These are phyloP conservation scores for Isoetes taiwanensis DNA, from an alignment of 75 land plant genomes.

Conservation along the genomic window DNA sequence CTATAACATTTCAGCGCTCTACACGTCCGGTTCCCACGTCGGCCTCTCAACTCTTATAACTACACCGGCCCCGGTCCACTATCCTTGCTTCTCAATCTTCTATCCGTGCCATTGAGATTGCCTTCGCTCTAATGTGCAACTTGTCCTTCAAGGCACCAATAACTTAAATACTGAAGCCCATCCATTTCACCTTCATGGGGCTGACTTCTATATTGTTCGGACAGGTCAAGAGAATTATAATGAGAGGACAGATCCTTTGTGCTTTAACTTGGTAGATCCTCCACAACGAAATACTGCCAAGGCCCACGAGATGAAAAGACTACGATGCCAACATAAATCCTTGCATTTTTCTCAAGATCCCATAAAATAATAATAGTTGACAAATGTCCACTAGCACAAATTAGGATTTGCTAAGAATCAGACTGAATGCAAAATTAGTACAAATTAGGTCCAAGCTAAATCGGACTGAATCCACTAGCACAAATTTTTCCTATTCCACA, in stretches of 20 bases:
- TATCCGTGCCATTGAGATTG: conserved; percentile 20
- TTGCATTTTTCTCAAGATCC: no score
- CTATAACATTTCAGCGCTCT: no score
- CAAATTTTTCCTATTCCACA: no score
- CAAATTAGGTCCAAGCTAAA: no score
- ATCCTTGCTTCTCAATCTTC: conserved; percentile 17
- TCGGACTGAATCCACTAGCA: no score
- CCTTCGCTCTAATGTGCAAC: conserved; percentile 16
- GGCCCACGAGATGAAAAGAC: no score
- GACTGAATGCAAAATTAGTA: no score
- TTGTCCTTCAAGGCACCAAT: conserved; percentile 21
- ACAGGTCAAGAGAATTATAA: conserved; percentile 37
- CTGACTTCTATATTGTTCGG: conserved; percentile 40
- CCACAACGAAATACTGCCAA: conserved; percentile 29
- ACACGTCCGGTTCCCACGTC: conserved; percentile 20
- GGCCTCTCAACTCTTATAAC: conserved; percentile 25
- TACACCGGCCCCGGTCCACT: conserved; percentile 39
- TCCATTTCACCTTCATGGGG: conserved; percentile 36
- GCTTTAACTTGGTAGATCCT: conserved; percentile 36
- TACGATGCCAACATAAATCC: no score
- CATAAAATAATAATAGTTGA: no score
- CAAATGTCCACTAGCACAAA: no score
- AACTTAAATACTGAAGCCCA: conserved; percentile 14
- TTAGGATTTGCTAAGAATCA: no score
- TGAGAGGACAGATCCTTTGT: conserved; percentile 10